These are phyloP conservation scores for Paracoccidioides brasiliensis DNA, from an alignment of 2,329 filamentous ascomycete species.

Conservation along the genomic window DNA sequence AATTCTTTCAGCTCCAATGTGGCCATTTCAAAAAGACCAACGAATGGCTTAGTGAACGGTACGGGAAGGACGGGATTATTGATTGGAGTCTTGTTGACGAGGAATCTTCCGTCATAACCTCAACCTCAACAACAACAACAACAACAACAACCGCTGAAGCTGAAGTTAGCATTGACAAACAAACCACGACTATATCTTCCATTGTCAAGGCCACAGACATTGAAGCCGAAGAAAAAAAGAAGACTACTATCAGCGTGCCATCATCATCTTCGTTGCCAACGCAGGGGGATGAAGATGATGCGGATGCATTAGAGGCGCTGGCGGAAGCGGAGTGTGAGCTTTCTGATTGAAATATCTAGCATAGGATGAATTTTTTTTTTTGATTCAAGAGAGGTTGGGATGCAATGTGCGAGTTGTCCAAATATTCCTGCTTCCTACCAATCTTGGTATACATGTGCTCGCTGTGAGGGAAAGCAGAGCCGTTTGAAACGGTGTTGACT, in stretches of 20 bases:
- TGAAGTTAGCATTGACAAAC: not conserved
- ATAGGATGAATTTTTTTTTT: too few species aligned
- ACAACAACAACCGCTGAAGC: too few species aligned
- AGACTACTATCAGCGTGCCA: slow-evolving; percentile 13
- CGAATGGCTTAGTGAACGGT: slow-evolving; percentile 60
- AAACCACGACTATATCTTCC: not conserved
- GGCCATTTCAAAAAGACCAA: slow-evolving; percentile 38
- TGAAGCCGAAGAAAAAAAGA: not conserved
- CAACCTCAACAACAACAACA: not conserved
- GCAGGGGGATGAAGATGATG: slow-evolving; percentile 19
- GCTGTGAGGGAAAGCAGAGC: too few species aligned
- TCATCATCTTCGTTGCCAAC: not conserved
- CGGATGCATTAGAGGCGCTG: slow-evolving; percentile 30
- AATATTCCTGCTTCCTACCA: too few species aligned
- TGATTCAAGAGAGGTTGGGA: not conserved
- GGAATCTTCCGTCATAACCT: not conserved
- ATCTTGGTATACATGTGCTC: too few species aligned
- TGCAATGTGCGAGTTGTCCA: too few species aligned
- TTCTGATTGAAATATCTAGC: not conserved
- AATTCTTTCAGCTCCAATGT: slow-evolving; percentile 26
- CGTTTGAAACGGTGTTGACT: too few species aligned
- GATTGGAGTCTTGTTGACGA: slow-evolving; percentile 57
- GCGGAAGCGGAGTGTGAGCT: slow-evolving; percentile 18
- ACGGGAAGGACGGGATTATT: slow-evolving; percentile 68
- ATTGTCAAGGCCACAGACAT: not conserved